Percentiles rank a stretch among this genome's conserved stretches.
Evolutionary conservation across 2,329 filamentous ascomycete genomes (phyloP).

Genomic region (Arthrobotrys pseudoclavata): DNA sequence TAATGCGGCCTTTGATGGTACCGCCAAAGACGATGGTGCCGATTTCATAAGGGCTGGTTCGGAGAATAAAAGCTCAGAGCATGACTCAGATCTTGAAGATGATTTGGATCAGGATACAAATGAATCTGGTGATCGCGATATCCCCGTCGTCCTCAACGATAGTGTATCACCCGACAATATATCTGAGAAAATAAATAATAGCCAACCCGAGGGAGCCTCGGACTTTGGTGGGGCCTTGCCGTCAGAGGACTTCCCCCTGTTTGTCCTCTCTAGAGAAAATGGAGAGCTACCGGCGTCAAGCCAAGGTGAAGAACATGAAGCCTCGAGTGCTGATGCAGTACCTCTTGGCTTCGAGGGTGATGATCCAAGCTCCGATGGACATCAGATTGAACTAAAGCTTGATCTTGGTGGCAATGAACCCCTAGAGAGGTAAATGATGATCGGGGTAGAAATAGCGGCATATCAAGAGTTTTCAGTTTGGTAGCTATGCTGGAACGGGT

Average conservation of each 20-base stretch:
- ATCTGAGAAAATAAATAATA: conserved; percentile 24
- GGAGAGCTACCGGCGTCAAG: neutral
- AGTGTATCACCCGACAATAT: neutral
- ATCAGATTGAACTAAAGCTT: conserved; percentile 50
- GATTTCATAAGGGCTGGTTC: conserved; percentile 60
- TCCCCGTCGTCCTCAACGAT: conserved; percentile 43
- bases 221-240: neutral
- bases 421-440: neutral
- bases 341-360: conserved; percentile 30
- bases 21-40: conserved; percentile 10
- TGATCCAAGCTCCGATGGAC: conserved; percentile 21
- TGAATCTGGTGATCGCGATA: conserved; percentile 26
- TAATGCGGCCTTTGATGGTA: conserved; percentile 63
- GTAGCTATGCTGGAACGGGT: neutral
- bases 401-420: conserved; percentile 18
- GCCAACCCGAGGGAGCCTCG: neutral
- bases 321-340: conserved; percentile 3
- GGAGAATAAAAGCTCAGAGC: conserved; percentile 59
- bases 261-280: conserved; percentile 38
- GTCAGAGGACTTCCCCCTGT: conserved; percentile 57
- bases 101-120: conserved; percentile 64
- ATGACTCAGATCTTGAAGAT: conserved; percentile 65
- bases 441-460: neutral
- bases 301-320: neutral
- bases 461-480: neutral